Base-by-base conservation (phyloP, 352 stramenopile species). In the Phytophthora kernoviae region DNA sequence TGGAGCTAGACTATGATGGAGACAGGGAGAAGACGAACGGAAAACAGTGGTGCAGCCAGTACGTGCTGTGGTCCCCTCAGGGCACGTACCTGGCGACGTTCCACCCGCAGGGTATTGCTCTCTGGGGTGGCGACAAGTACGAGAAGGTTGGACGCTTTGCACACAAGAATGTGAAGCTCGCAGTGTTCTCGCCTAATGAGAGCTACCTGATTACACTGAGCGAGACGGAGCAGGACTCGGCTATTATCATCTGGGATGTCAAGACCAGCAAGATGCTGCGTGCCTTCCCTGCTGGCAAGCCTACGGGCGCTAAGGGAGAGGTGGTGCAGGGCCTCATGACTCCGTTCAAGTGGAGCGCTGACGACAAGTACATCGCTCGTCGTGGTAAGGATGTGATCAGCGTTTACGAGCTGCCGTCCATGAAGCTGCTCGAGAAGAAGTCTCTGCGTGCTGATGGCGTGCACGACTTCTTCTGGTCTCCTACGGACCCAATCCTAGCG, bases 21-120 rank as follows among this genome's bases (percentile, higher is more conserved):
- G 87, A 89, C 53, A 87, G 96, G 12, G 97, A 99, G 73, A 99
- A 99, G 79, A 77, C 77, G 62, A 95, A 93, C 32, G 96, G 96
- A 43, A 97, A 98, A 66, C 80, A 94, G 68, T 99, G 97, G 97
- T 99, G 97, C 79, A 97, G 98, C 65, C 94, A 98, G 70, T 99
- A 99, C 71, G 93, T 98, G 47, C 79, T 98, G 65, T 99, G 98
- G 98, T 98, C 86, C 51, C 96, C 97, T 6, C 91, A 98, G 46
- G 98, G 98, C 51, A 97, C 84, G 53, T 99, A 99, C 75, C 80
- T 99, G 42, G 93, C 95, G 18, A 99, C 98, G n/a, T 98, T 99
- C 54, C 97, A 99, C 63, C 82, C 83, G 18, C 96, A 97, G 58
- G 98, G 98, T 49, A 94, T 99, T 39, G 98, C 98, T 50, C 78